phyloP scores from a whole-genome alignment of 257 asterid genomes.

The Haberlea rhodopensis region DNA sequence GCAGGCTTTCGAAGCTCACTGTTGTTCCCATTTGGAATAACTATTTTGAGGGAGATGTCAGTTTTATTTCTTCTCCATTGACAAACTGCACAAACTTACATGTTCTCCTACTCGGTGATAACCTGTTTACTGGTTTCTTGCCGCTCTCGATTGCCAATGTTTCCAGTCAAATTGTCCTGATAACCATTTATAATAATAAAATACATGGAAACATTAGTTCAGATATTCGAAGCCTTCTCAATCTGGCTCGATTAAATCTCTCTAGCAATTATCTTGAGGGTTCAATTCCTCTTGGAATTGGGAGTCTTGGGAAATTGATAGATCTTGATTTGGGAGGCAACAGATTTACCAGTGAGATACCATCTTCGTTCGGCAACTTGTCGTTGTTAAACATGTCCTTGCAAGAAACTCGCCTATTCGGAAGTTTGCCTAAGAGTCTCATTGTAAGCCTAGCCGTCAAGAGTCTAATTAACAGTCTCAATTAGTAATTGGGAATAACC shows the following conservation, averaged over 20 bases:
- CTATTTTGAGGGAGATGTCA: constrained; percentile 22
- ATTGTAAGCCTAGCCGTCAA: too few relatives aligned
- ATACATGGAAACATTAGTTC: constrained; percentile 38
- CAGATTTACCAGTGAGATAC: constrained; percentile 18
- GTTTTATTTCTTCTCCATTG: constrained; percentile 33
- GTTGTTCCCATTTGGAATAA: constrained; percentile 11
- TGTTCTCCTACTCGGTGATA: constrained; percentile 21
- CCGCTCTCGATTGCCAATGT: constrained; percentile 40
- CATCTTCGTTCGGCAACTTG: constrained; percentile 33
- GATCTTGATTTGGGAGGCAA: neutral
- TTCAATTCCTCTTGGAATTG: constrained; percentile 31
- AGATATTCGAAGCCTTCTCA: constrained; percentile 30
- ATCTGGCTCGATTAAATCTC: constrained; percentile 23
- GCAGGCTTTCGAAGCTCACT: constrained; percentile 19
- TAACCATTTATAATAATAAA: constrained; percentile 26
- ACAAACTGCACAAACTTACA: constrained; percentile 32
- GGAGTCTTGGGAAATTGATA: constrained; percentile 25
- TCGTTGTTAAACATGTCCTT: constrained; percentile 3
- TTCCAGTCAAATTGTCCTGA: constrained; percentile 11
- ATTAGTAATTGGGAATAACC: constrained; percentile 35
- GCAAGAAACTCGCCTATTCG: constrained; percentile 1
- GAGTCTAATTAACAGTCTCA: too few relatives aligned
- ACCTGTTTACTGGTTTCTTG: constrained; percentile 38
- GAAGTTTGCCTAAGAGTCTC: constrained; percentile 26
- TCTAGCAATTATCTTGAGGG: constrained; percentile 26